Base-by-base conservation (phyloP, 148 eudicot species). In the Amaranthus palmeri region DNA sequence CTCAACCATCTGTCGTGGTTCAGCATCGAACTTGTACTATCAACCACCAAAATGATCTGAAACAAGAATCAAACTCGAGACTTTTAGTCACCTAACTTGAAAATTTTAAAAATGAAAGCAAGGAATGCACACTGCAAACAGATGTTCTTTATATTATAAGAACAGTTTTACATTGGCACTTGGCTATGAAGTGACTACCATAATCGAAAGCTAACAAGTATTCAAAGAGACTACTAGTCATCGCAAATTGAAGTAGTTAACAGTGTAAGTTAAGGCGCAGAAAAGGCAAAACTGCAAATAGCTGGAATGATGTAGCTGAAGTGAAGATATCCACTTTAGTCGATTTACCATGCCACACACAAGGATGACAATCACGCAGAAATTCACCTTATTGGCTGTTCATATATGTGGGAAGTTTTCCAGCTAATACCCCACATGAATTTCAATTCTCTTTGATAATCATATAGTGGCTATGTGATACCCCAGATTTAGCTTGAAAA, bases 11-110 rank as follows among this genome's bases (percentile, higher is more conserved):
- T 90, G 80, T 93, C 98, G 73, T 87, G 88, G 78, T 91, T 93
- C 42, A 88, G 92, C 89, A 91, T 84, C 3, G 98, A 81, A 76
- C 88, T 84, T n/a, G 90, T 88, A 77, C 92, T 88, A 81, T 93
- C 96, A 70, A 91, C 93, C 80, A 93, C 92, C 91, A 93, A 79
- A 62, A 90, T 74, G 72, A 91, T 88, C 98, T 93, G 90, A 75
- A 75, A 41, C 3, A 53, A 54, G 67, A 47, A 68, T 41, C 18
- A 44, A 49, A 64, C 17, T 25, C 36, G 10, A 6, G 15, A 49
- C 45, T 1, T 1, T 53, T 15, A 15, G 8, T 14, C 13, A n/a
- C 13, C 44, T 17, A 0, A 43, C 60, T 11, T 13, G n/a, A 61
- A 47, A 40, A 5, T 51, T 18, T 41, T 25, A 52, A 44, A 40